phyloP scores from a whole-genome alignment of 306 rosid species.

The Crotalaria pallida region DNA sequence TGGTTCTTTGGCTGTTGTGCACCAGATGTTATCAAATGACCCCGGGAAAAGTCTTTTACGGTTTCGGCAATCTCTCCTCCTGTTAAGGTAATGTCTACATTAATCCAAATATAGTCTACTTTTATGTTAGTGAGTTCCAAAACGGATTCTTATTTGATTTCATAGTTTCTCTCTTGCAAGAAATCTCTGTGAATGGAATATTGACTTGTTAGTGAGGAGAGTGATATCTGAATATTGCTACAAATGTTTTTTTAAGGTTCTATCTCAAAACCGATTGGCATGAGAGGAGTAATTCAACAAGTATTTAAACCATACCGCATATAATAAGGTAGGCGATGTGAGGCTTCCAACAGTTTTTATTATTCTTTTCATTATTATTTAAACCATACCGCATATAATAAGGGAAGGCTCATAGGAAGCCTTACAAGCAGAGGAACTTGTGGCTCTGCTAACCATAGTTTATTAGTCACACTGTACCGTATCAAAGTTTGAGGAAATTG shows the following conservation, averaged over 20 bases:
- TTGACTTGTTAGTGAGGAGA: background rate
- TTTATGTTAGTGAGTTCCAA: background rate
- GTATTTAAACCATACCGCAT: too few species aligned
- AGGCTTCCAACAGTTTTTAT: too few species aligned
- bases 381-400: too few species aligned
- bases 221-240: background rate
- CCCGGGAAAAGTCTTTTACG: constrained; percentile 79
- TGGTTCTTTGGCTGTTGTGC: constrained; percentile 88
- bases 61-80: constrained; percentile 84
- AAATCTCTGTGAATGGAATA: background rate
- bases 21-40: constrained; percentile 80
- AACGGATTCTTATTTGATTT: background rate
- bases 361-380: background rate
- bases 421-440: too few species aligned
- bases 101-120: background rate
- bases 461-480: background rate
- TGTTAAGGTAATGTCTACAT: constrained; percentile 51
- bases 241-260: too few species aligned
- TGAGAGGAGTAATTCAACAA: too few species aligned
- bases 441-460: background rate
- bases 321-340: too few species aligned
- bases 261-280: too few species aligned
- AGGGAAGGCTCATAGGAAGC: too few species aligned
- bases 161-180: background rate
- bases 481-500: background rate